These are phyloP conservation scores for Ascochyta koolunga DNA, from an alignment of 2,329 filamentous ascomycete genomes.

Conservation along the genomic window DNA sequence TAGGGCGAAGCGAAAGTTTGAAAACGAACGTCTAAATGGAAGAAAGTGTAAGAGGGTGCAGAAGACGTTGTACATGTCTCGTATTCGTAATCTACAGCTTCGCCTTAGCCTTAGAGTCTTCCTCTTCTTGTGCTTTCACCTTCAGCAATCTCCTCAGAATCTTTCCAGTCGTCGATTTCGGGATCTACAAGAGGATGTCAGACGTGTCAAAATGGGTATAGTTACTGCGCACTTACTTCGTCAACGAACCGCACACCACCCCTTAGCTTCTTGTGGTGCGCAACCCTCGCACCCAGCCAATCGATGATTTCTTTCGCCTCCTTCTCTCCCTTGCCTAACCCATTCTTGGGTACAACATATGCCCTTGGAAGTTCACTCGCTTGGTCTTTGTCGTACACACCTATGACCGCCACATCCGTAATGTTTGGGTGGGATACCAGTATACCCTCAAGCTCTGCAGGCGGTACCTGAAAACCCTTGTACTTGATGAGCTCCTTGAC, in stretches of 20 bases:
- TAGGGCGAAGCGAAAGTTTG: neutral
- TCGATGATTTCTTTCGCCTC: constrained; percentile 49
- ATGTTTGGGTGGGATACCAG: constrained; percentile 51
- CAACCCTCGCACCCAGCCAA: constrained; percentile 52
- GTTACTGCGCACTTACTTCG: constrained; percentile 20
- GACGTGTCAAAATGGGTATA: too few relatives aligned
- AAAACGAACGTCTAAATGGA: too few relatives aligned
- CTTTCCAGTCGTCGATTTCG: constrained; percentile 56
- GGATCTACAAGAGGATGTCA: constrained; percentile 42
- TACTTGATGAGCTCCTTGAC: constrained; percentile 53
- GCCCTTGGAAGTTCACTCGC: constrained; percentile 54
- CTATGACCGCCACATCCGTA: constrained; percentile 54
- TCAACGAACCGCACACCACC: constrained; percentile 55
- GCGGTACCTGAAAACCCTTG: constrained; percentile 56
- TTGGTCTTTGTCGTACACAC: constrained; percentile 52
- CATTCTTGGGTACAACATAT: constrained; percentile 44
- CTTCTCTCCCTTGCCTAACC: constrained; percentile 37
- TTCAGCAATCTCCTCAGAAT: constrained; percentile 55
- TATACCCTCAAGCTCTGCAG: constrained; percentile 55
- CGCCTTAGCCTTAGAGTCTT: constrained; percentile 46
- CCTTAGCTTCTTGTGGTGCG: constrained; percentile 55
- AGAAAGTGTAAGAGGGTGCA: too few relatives aligned
- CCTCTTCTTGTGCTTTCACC: constrained; percentile 50
- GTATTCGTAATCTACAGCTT: constrained; percentile 46
- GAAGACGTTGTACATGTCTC: neutral